These are phyloP conservation scores for Parietichytrium sp. DNA, from an alignment of 108 stramenopile genomes.

Conservation along the genomic window DNA sequence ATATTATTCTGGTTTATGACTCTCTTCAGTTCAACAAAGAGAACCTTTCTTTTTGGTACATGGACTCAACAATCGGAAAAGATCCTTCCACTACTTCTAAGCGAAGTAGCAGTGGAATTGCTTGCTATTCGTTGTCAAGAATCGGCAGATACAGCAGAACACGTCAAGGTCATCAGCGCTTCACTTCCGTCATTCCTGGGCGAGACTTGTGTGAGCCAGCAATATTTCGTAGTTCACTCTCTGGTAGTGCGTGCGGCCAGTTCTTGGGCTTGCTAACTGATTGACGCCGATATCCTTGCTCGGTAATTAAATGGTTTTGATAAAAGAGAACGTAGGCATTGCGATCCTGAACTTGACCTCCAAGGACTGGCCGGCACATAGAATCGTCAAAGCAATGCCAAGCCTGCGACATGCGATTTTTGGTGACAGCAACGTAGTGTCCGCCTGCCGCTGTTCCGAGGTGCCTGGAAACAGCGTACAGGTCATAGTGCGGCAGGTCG, in stretches of 20 bases:
- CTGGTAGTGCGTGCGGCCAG: slow-evolving; percentile 2
- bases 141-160: no score
- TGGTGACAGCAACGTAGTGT: slow-evolving; percentile 91
- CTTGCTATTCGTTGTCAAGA: no score
- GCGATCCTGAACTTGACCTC: not conserved
- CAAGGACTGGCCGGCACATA: not conserved
- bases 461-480: slow-evolving; percentile 65
- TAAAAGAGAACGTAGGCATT: not conserved
- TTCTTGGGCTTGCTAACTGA: slow-evolving; percentile 4
- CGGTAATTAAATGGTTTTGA: not conserved
- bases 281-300: slow-evolving; percentile 12
- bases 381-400: not conserved
- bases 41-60: no score
- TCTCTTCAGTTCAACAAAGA: no score
- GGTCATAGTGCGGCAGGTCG: not conserved
- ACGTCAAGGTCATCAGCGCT: no score
- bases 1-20: no score
- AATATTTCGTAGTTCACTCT: not conserved
- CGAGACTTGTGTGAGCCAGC: no score
- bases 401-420: slow-evolving; percentile 11
- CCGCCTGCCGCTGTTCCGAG: slow-evolving; percentile 91
- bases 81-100: no score
- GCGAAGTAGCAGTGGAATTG: no score
- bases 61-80: no score
- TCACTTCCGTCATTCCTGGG: no score